Evolutionary conservation across 257 asterid species (phyloP), one percentile per base, ranked within the genome.

Genomic region (Fraxinus excelsior): DNA sequence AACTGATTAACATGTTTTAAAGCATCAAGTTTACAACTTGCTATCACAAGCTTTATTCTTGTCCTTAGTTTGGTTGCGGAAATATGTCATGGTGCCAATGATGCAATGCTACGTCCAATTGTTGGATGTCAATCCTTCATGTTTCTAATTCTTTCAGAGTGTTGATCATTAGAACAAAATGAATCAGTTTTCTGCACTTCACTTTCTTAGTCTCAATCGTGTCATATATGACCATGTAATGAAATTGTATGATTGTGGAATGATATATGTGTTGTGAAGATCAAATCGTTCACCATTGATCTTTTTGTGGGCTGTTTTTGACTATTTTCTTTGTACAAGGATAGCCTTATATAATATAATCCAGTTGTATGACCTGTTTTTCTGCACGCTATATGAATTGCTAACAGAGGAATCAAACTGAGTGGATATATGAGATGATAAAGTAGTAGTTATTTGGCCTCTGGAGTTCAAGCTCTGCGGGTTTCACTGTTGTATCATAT

Each of bases 1-100:
- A 70, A 49, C 25, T 37, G 75, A 53, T 31, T 18, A 19, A 31
- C 71, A 64, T 72, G 79, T 70, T 72, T 65, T 70, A 82, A 28
- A 28, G 44, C 72, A n/a, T 26, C 71, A 18, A 16, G 80, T 19
- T 51, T 12, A 42, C 5, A 3, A 42, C 5, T 42, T 11, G 62
- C 62, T 18, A 9, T 51, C 62, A 18, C 62, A 18, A 4, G 62
- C 62, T 51, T 51, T 19, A 18, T 51, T 51, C 18, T 51, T 51
- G 62, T 16, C 8, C 23, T 16, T 51, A 51, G 62, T 51, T 51
- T 51, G 62, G 8, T 51, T 18, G 25, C 3, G 2, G 62, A 51
- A 51, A 51, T 19, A 51, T 51, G 62, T 51, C n/a, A 51, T 37
- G 40, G 67, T 34, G 77, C 67, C 65, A 73, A 68, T 67, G 70